Evolutionary conservation across 257 asterid genomes (phyloP).

Genomic region (Handroanthus guayacan): DNA sequence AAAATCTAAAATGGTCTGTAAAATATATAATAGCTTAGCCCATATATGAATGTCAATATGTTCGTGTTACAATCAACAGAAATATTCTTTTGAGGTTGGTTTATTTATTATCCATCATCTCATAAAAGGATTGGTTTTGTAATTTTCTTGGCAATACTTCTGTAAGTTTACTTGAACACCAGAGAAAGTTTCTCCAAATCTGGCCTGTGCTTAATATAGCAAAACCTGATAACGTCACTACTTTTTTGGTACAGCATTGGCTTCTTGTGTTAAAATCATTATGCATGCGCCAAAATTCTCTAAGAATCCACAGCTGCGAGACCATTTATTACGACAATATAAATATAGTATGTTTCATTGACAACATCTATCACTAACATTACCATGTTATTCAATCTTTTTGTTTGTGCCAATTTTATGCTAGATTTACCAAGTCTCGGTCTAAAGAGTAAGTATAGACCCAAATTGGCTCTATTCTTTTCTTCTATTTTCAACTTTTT

Average conservation of each 20-base stretch:
- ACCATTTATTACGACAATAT: slow-evolving; percentile 7
- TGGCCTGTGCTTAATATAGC: background rate
- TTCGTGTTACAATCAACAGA: background rate
- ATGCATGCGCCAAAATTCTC: background rate
- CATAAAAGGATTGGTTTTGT: background rate
- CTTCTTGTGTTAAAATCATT: background rate
- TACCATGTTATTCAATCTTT: slow-evolving; percentile 23
- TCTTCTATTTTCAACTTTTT: background rate
- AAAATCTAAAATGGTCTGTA: background rate
- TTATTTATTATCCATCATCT: background rate
- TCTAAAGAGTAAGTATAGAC: slow-evolving; percentile 20
- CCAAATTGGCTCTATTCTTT: background rate
- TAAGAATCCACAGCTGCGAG: background rate
- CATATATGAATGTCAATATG: background rate
- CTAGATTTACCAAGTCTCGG: background rate
- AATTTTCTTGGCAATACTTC: no score
- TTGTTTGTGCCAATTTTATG: background rate
- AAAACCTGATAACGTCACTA: slow-evolving; percentile 6
- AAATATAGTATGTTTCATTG: background rate
- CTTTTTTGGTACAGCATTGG: background rate
- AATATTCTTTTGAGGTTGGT: background rate
- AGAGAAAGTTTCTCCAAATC: background rate
- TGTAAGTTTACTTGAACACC: no score
- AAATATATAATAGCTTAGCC: background rate
- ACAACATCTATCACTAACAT: background rate